These are phyloP conservation scores for Alternaria metachromatica DNA, from an alignment of 2,329 filamentous ascomycete genomes.

Conservation along the genomic window DNA sequence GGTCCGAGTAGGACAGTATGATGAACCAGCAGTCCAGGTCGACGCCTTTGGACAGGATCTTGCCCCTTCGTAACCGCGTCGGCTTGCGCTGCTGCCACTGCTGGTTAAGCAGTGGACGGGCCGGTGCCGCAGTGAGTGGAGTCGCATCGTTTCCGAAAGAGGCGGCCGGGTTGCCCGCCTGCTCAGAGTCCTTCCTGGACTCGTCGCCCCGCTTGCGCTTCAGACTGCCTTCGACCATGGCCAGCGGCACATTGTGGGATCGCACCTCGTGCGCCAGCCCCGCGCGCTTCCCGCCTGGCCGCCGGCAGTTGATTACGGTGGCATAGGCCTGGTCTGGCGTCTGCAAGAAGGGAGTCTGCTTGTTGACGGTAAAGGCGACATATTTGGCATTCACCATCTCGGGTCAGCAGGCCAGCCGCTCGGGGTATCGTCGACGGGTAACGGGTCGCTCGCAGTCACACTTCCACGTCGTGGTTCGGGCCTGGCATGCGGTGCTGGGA, in stretches of 20 bases:
- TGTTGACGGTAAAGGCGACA: slow-evolving; percentile 49
- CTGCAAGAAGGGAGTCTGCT: slow-evolving; percentile 40
- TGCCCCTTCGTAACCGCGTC: slow-evolving; percentile 37
- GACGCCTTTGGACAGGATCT: slow-evolving; percentile 33
- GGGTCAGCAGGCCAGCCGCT: slow-evolving; percentile 45
- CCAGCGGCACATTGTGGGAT: slow-evolving; percentile 39
- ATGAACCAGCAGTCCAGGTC: slow-evolving; percentile 46
- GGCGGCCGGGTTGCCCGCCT: background rate
- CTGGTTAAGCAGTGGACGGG: slow-evolving; percentile 24
- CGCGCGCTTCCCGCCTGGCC: slow-evolving; percentile 35
- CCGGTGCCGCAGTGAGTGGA: slow-evolving; percentile 7
- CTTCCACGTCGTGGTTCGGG: slow-evolving; percentile 13
- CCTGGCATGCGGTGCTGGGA: slow-evolving; percentile 19
- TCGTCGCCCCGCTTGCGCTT: slow-evolving; percentile 36
- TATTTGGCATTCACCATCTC: slow-evolving; percentile 49
- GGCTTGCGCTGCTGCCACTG: slow-evolving; percentile 36
- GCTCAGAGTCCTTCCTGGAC: slow-evolving; percentile 9
- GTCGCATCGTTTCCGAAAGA: slow-evolving; percentile 11
- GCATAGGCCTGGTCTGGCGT: slow-evolving; percentile 39
- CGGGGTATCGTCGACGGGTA: slow-evolving; percentile 15
- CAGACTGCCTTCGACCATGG: slow-evolving; percentile 33
- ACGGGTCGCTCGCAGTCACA: slow-evolving; percentile 24
- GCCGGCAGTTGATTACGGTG: slow-evolving; percentile 45
- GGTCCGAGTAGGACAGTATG: slow-evolving; percentile 45
- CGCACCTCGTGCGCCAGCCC: slow-evolving; percentile 33